Conservation (phyloP, 129 eudicot genomes). For the Tanacetum coccineum region DNA sequence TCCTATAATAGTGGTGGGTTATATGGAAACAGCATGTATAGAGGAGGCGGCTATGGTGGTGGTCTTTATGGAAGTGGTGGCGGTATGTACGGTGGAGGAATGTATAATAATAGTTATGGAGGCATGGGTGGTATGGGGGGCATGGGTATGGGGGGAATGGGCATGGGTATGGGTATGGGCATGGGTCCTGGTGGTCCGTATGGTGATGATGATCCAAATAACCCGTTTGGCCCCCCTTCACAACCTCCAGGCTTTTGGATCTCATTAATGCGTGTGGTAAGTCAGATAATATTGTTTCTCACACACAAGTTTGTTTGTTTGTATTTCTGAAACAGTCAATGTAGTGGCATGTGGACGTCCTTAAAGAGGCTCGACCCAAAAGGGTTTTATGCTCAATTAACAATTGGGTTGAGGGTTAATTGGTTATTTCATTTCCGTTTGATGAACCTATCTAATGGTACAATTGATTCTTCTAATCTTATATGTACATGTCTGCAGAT, state of each 20-base stretch:
- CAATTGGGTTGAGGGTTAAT: background rate
- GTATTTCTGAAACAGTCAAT: background rate
- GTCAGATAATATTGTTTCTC: slow-evolving; percentile 4
- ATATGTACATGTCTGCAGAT: slow-evolving; percentile 41
- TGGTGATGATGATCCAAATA: slow-evolving; percentile 90
- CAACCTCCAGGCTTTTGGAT: slow-evolving; percentile 97
- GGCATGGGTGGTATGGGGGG: slow-evolving; percentile 21
- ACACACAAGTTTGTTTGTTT: background rate
- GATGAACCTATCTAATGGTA: background rate
- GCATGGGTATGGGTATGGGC: slow-evolving; percentile 46
- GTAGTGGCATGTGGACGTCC: background rate
- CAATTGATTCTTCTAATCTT: background rate
- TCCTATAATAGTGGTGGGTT: slow-evolving; percentile 65
- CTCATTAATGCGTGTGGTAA: slow-evolving; percentile 91
- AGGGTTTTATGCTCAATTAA: background rate
- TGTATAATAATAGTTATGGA: slow-evolving; percentile 57
- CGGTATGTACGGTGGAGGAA: slow-evolving; percentile 59
- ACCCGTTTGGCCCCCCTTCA: slow-evolving; percentile 79
- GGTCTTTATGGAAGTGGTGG: slow-evolving; percentile 75
- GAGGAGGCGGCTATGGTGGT: slow-evolving; percentile 61
- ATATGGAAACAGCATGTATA: slow-evolving; percentile 81
- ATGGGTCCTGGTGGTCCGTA: slow-evolving; percentile 84
- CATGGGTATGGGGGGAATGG: slow-evolving; percentile 27
- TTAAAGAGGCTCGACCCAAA: background rate
- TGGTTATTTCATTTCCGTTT: background rate